Evolutionary conservation across 768 basidiomycete genomes (phyloP).

Genomic region (Auricularia heimuer): DNA sequence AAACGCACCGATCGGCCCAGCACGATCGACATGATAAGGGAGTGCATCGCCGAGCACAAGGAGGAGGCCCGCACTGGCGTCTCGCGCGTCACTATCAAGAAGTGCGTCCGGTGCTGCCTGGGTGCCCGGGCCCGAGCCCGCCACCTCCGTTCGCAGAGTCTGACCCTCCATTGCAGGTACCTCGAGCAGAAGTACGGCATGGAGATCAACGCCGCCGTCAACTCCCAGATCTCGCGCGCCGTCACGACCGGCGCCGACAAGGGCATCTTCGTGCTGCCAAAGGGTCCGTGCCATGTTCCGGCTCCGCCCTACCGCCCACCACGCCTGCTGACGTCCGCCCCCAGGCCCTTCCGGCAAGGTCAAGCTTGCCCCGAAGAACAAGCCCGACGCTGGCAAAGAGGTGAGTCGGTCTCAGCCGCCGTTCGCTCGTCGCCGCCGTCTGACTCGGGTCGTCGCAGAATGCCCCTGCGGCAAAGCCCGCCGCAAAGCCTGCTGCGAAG

Average conservation of each 20-base stretch:
- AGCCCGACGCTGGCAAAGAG: constrained; percentile 53
- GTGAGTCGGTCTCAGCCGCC: constrained; percentile 26
- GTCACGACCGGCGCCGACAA: constrained; percentile 76
- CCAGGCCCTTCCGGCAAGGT: constrained; percentile 55
- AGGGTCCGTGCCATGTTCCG: constrained; percentile 41
- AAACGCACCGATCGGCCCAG: constrained; percentile 43
- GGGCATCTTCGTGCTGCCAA: constrained; percentile 76
- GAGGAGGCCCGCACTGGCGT: constrained; percentile 64
- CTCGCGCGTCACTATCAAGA: constrained; percentile 72
- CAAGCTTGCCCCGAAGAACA: constrained; percentile 55
- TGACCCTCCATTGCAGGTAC: constrained; percentile 39
- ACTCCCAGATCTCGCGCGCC: constrained; percentile 68
- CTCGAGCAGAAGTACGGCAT: constrained; percentile 79
- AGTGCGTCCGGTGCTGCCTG: constrained; percentile 34
- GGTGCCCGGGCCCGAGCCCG: constrained; percentile 6
- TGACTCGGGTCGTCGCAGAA: constrained; percentile 4
- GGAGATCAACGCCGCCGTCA: constrained; percentile 67
- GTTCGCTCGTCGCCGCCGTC: constrained; percentile 3
- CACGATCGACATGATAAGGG: constrained; percentile 43
- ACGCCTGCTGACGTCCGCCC: constrained; percentile 17
- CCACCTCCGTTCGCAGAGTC: constrained; percentile 2
- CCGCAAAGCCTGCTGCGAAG: constrained; percentile 32
- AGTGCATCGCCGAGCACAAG: constrained; percentile 57
- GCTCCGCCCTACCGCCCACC: neutral
- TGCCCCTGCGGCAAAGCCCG: constrained; percentile 29